These are phyloP conservation scores for Leishmania martiniquensis DNA, from an alignment of 208 protist genomes.

Conservation along the genomic window DNA sequence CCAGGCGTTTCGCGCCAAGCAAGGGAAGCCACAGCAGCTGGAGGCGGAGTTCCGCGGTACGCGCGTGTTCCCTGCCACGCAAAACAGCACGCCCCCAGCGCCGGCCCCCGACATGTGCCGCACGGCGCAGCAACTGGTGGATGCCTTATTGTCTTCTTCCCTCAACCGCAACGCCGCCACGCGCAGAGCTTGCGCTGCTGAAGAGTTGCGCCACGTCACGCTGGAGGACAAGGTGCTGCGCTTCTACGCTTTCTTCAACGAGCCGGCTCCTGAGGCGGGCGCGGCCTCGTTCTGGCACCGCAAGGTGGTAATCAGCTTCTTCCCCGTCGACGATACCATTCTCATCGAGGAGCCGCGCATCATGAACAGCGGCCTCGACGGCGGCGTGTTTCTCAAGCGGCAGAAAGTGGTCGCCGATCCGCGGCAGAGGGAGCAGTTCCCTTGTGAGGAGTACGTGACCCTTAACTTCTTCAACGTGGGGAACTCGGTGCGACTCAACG, in stretches of 20 bases:
- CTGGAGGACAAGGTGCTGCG: conserved; percentile 95
- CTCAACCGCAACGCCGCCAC: conserved; percentile 23
- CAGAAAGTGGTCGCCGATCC: conserved; percentile 82
- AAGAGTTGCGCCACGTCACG: conserved; percentile 51
- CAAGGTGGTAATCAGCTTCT: conserved; percentile 93
- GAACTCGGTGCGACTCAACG: conserved; percentile 89
- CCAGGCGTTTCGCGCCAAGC: conserved; percentile 77
- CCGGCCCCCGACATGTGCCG: conserved; percentile 46
- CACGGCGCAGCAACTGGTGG: conserved; percentile 80
- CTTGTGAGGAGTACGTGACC: conserved; percentile 83
- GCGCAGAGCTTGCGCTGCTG: conserved; percentile 17
- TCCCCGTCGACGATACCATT: conserved; percentile 94
- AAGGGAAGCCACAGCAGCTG: conserved; percentile 85
- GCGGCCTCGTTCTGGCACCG: conserved; percentile 90
- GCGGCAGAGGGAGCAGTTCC: conserved; percentile 78
- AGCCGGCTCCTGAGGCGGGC: conserved; percentile 90
- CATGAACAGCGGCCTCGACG: conserved; percentile 95
- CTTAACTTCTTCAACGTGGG: conserved; percentile 95
- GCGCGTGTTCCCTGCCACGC: conserved; percentile 53
- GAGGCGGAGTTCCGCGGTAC: conserved; percentile 83
- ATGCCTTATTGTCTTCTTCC: conserved; percentile 43
- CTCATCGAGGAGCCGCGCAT: conserved; percentile 92
- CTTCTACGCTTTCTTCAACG: conserved; percentile 96
- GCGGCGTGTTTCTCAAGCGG: conserved; percentile 93
- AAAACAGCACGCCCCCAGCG: conserved; percentile 48